phyloP scores from a whole-genome alignment of 129 eudicot species.

The Centrapalus pauciflorus region DNA sequence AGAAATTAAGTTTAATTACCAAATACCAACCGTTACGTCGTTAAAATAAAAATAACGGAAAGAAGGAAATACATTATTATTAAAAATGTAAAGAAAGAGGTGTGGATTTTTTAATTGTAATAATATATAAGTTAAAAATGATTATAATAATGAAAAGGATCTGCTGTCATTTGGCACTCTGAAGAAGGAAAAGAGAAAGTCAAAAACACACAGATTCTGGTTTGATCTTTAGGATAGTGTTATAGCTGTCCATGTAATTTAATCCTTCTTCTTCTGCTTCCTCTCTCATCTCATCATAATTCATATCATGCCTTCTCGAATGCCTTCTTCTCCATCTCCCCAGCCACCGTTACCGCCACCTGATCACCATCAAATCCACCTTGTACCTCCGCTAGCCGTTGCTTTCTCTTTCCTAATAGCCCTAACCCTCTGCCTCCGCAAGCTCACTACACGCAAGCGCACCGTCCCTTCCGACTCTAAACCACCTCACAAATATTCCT shows the following conservation, averaged over 20 bases:
- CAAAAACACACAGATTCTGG: conserved; percentile 23
- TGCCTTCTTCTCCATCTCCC: conserved; percentile 28
- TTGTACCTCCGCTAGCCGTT: conserved; percentile 36
- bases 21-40: no score
- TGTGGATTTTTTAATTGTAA: no score
- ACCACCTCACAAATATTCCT: conserved; percentile 67
- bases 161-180: conserved; percentile 12
- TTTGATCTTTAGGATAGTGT: conserved; percentile 11
- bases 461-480: conserved; percentile 56
- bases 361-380: conserved; percentile 16
- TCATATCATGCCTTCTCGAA: conserved; percentile 67
- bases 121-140: no score
- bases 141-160: no score
- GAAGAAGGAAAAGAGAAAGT: conserved; percentile 4
- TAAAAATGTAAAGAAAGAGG: no score
- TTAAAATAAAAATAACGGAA: no score
- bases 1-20: no score
- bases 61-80: no score
- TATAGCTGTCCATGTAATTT: conserved; percentile 15
- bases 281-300: not conserved
- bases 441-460: conserved; percentile 51
- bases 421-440: conserved; percentile 67
- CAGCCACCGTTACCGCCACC: conserved; percentile 34
- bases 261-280: not conserved
- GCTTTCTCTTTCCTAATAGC: conserved; percentile 57